Percentiles rank a stretch among this genome's conserved stretches.
These are phyloP conservation scores for Diaporthe ampelina DNA, from an alignment of 2,329 filamentous ascomycete genomes.

Conservation along the genomic window DNA sequence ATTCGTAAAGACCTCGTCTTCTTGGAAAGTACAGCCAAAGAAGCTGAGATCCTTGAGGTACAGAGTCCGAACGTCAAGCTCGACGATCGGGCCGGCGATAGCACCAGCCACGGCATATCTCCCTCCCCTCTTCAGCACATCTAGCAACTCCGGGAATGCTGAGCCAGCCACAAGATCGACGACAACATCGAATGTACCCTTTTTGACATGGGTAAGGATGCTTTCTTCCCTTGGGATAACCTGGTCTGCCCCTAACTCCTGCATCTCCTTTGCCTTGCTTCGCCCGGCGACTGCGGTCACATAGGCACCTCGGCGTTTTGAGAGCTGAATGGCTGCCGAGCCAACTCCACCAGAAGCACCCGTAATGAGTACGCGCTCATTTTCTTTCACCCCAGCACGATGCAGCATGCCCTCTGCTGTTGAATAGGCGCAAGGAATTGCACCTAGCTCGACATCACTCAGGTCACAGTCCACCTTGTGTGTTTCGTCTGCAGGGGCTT, in stretches of 20 bases:
- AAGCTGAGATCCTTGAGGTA: slow-evolving; percentile 4
- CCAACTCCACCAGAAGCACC: background rate
- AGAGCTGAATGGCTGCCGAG: background rate
- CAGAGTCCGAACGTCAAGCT: background rate
- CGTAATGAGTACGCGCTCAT: background rate
- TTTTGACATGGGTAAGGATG: background rate
- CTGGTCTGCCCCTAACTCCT: background rate
- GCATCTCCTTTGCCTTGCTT: background rate
- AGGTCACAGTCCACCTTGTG: background rate
- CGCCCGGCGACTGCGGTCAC: background rate
- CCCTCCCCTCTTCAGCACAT: slow-evolving; percentile 1
- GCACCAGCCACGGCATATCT: background rate
- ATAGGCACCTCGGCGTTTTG: background rate
- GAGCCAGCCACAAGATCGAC: background rate
- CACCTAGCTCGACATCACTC: background rate
- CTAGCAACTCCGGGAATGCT: background rate
- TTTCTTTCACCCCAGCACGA: background rate
- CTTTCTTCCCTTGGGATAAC: background rate
- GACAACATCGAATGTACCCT: background rate
- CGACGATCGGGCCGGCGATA: background rate
- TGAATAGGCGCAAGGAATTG: background rate
- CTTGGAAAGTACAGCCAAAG: background rate
- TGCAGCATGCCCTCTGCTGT: background rate
- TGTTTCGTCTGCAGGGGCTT: background rate
- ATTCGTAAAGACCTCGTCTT: background rate